Evolutionary conservation across 164 flowering plant genomes (phyloP), one percentile per base, ranked within the genome.

Genomic region (Aristolochia fimbriata): DNA sequence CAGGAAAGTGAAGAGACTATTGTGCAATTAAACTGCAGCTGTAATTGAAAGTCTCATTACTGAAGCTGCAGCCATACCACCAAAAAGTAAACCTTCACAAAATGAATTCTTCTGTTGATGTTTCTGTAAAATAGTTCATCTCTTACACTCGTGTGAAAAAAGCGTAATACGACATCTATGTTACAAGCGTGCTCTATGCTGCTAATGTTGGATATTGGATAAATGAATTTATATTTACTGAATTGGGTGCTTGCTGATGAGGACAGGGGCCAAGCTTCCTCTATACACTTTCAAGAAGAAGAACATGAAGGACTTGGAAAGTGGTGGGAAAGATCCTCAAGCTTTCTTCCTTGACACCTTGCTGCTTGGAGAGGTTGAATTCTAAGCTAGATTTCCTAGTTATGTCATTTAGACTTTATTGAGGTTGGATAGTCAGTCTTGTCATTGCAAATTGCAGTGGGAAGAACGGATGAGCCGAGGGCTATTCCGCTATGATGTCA

Each of bases 401-500:
- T 25, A n/a, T 7, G 21, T 61, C 16, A 27, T 15, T 30, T 15
- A 13, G 7, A 30, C 5, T 59, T 23, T n/a, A 22, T 6, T 15
- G 37, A 20, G 63, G 4, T 11, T 51, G 27, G n/a, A 60, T 33
- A 15, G 56, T 50, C 25, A 61, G 30, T 15, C 17, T 31, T 62
- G 16, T 23, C 43, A 19, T 52, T 51, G 15, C 19, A 31, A n/a
- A 62, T 41, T 62, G 37, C 58, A 89, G 74, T 86, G 96, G 91
- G 96, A 89, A 68, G 87, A 86, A 51, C 78, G 93, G 12, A 61
- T 75, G 80, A 64, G 64, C 43, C 62, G 73, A 54, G 96, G 93
- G 13, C 81, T 89, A 16, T 89, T 89, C 62, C 83, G 91, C 56
- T 86, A 86, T 59, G 96, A 89, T 70, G 96, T 89, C 31, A 86